These are phyloP conservation scores for Pythium vanterpoolii DNA, from an alignment of 352 stramenopile genomes.

Conservation along the genomic window DNA sequence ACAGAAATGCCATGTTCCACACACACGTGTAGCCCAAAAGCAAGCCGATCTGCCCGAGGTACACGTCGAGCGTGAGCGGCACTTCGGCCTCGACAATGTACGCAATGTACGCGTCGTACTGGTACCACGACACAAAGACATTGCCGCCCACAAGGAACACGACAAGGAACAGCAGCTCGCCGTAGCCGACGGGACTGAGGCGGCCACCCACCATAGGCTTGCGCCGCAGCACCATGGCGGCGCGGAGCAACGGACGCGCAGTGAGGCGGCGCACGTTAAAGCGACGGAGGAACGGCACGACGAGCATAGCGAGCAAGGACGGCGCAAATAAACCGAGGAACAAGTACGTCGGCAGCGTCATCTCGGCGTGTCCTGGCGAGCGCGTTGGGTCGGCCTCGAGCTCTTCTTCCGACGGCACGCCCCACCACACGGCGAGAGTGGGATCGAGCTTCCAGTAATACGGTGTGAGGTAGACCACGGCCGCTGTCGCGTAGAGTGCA, in stretches of 20 bases:
- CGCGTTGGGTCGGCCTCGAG: too few species aligned
- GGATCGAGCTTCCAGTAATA: too few species aligned
- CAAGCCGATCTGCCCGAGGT: not conserved
- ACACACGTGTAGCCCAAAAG: conserved; percentile 43
- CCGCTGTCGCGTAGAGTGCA: too few species aligned
- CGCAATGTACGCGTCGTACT: conserved; percentile 2
- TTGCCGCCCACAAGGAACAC: conserved; percentile 44
- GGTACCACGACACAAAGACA: conserved; percentile 40
- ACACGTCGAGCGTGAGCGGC: conserved; percentile 43
- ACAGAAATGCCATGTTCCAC: conserved; percentile 74
- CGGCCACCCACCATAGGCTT: conserved; percentile 28
- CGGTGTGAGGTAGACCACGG: too few species aligned
- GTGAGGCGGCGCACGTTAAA: conserved; percentile 34
- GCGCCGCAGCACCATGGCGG: conserved; percentile 35
- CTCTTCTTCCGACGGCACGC: too few species aligned
- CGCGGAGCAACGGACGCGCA: conserved; percentile 23
- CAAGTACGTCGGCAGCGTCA: conserved; percentile 50
- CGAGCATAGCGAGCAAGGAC: conserved; percentile 27
- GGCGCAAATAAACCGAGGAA: conserved; percentile 37
- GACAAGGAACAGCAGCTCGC: conserved; percentile 47
- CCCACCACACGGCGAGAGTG: too few species aligned
- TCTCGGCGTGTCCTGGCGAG: conserved; percentile 40
- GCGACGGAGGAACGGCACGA: conserved; percentile 34
- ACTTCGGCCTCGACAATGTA: conserved; percentile 50
- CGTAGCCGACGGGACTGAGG: conserved; percentile 28